Evolutionary conservation across 139 green algal genomes (phyloP).

Genomic region (Haematococcus lacustris): DNA sequence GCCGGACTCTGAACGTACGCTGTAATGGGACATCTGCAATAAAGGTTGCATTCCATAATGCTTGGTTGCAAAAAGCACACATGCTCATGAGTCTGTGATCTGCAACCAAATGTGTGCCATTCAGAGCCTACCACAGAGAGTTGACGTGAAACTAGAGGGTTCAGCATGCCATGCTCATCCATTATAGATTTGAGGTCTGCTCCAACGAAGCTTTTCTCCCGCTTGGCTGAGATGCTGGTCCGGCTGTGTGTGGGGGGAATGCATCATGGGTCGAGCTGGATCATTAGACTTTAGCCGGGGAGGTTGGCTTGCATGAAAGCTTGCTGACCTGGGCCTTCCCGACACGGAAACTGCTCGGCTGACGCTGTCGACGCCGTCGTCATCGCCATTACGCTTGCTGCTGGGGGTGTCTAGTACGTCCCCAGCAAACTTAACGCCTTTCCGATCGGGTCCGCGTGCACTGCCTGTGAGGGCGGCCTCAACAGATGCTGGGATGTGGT

Average conservation of each 20-base stretch:
- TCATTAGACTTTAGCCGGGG: too few species aligned
- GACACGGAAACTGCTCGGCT: slow-evolving; percentile 3
- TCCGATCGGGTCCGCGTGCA: neutral
- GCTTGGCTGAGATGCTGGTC: neutral
- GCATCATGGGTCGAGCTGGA: too few species aligned
- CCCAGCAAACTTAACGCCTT: neutral
- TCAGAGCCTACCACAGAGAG: too few species aligned
- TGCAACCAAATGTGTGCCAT: too few species aligned
- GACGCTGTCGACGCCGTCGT: neutral
- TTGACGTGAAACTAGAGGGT: slow-evolving; percentile 25
- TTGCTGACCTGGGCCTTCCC: neutral
- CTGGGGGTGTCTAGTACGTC: slow-evolving; percentile 4
- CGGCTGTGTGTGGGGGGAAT: neutral
- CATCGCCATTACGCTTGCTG: too few species aligned
- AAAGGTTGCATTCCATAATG: too few species aligned
- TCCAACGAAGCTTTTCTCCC: slow-evolving; percentile 12
- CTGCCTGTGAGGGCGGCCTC: neutral
- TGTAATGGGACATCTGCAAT: slow-evolving; percentile 32
- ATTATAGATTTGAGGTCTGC: slow-evolving; percentile 37
- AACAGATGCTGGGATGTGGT: neutral
- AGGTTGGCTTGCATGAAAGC: too few species aligned
- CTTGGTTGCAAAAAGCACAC: too few species aligned
- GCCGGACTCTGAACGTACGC: slow-evolving; percentile 16
- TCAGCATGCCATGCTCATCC: slow-evolving; percentile 36
- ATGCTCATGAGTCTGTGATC: too few species aligned